Evolutionary conservation across 208 protist genomes (phyloP).

Genomic region (Tetramitus jugosus): DNA sequence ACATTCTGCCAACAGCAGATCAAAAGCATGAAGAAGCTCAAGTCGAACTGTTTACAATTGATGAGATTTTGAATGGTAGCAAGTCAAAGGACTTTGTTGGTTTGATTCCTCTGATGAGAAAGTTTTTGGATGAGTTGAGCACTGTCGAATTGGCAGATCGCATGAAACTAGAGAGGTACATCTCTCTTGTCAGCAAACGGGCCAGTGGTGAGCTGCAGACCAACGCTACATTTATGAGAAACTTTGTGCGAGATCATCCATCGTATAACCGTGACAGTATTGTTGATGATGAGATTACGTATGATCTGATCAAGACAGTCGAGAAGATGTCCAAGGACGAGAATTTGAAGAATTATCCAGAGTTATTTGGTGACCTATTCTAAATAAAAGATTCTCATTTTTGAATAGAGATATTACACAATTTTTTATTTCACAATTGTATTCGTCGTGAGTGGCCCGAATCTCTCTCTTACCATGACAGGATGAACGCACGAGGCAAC

Average conservation of each 20-base stretch:
- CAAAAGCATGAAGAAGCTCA: constrained; percentile 14
- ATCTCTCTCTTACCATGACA: too few species aligned
- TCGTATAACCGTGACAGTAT: constrained; percentile 88
- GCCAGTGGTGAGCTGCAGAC: constrained; percentile 84
- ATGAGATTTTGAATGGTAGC: constrained; percentile 90
- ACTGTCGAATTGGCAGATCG: constrained; percentile 42
- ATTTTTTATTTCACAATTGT: too few species aligned
- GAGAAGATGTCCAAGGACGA: too few species aligned
- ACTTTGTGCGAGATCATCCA: constrained; percentile 80
- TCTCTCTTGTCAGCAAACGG: constrained; percentile 78
- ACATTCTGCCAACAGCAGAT: constrained; percentile 54
- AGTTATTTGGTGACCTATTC: too few species aligned
- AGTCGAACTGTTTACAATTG: constrained; percentile 60
- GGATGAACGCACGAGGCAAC: too few species aligned
- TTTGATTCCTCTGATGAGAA: constrained; percentile 75
- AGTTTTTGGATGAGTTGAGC: constrained; percentile 65
- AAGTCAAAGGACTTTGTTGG: constrained; percentile 66
- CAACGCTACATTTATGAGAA: constrained; percentile 77
- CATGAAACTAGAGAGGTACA: constrained; percentile 58
- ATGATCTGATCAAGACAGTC: constrained; percentile 65
- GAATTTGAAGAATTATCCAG: too few species aligned
- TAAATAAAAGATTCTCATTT: too few species aligned
- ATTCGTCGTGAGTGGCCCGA: too few species aligned
- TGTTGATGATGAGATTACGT: constrained; percentile 69
- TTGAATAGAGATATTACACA: too few species aligned